A percentile compares a stretch with the other conserved stretches of the same genome.
Conservation (phyloP, 805 yeast species). For the Lachancea quebecensis region DNA sequence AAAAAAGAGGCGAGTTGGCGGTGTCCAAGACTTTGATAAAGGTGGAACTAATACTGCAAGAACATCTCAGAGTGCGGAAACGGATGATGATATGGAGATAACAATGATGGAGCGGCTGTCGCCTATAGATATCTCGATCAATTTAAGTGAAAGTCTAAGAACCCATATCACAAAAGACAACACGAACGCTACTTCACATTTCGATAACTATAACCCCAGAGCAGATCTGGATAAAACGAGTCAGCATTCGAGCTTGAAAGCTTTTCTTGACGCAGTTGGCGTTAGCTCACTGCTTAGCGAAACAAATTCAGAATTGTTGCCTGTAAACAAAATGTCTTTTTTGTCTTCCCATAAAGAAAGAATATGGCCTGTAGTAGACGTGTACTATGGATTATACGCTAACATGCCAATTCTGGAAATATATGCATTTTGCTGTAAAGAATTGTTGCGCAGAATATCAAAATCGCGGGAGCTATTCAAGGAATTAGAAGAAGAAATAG, state of each 20-base stretch:
- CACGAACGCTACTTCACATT: no score
- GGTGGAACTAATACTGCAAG: background rate
- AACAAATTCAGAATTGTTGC: background rate
- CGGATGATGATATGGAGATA: slow-evolving; percentile 16
- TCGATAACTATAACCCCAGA: no score
- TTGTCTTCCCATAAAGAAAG: background rate
- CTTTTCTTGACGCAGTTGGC: slow-evolving; percentile 18
- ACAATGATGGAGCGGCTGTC: slow-evolving; percentile 25
- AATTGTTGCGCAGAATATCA: slow-evolving; percentile 42
- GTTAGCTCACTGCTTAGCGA: slow-evolving; percentile 15
- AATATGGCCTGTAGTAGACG: slow-evolving; percentile 6
- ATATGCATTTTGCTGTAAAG: slow-evolving; percentile 48
- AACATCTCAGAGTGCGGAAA: background rate
- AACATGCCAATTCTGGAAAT: slow-evolving; percentile 35
- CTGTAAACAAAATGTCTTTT: background rate
- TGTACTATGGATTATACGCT: slow-evolving; percentile 18
- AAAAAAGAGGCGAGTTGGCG: background rate
- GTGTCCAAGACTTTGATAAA: background rate
- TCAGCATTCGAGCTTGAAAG: slow-evolving; percentile 7
- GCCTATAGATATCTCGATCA: slow-evolving; percentile 10
- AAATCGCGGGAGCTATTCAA: slow-evolving; percentile 44
- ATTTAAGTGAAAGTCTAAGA: background rate
- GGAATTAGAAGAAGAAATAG: slow-evolving; percentile 40
- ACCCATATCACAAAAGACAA: background rate
- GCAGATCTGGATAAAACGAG: no score